A percentile compares a stretch with the other conserved stretches of the same genome.
These are phyloP conservation scores for Narthecium ossifragum DNA, from an alignment of 106 monocot species.

Conservation along the genomic window DNA sequence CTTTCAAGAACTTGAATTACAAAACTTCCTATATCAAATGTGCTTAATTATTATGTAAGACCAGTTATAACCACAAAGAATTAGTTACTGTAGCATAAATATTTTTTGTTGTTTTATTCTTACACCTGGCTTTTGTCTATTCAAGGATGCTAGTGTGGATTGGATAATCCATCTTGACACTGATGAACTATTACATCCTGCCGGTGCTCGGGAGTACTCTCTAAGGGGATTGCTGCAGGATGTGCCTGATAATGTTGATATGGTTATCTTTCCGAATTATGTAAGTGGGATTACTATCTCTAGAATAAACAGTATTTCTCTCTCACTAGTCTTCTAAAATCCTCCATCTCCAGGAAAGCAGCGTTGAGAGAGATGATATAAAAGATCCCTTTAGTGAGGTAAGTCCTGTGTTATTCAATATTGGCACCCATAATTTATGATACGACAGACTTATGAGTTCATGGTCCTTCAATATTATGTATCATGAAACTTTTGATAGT, in stretches of 20 bases:
- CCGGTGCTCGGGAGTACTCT: slow-evolving; percentile 81
- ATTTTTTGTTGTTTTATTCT: no score
- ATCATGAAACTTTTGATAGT: no score
- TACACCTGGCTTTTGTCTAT: slow-evolving; percentile 1
- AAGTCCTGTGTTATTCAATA: no score
- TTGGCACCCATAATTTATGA: no score
- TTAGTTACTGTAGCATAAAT: no score
- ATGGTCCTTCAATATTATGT: no score
- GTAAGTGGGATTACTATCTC: slow-evolving; percentile 34
- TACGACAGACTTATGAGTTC: no score
- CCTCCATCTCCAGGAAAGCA: slow-evolving; percentile 67
- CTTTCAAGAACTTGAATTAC: no score
- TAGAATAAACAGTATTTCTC: not conserved
- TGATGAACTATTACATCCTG: slow-evolving; percentile 92
- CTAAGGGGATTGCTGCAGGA: slow-evolving; percentile 62
- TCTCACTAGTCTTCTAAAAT: not conserved
- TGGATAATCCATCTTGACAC: slow-evolving; percentile 99
- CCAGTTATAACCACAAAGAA: no score
- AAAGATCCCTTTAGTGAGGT: slow-evolving; percentile 99
- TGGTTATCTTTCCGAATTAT: slow-evolving; percentile 99
- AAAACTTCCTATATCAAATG: no score
- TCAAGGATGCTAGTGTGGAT: slow-evolving; percentile 76
- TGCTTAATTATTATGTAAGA: no score
- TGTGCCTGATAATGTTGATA: slow-evolving; percentile 82
- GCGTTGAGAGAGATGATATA: slow-evolving; percentile 84